Conservation (phyloP, 495 filamentous ascomycete genomes). For the Delitschia confertaspora region DNA sequence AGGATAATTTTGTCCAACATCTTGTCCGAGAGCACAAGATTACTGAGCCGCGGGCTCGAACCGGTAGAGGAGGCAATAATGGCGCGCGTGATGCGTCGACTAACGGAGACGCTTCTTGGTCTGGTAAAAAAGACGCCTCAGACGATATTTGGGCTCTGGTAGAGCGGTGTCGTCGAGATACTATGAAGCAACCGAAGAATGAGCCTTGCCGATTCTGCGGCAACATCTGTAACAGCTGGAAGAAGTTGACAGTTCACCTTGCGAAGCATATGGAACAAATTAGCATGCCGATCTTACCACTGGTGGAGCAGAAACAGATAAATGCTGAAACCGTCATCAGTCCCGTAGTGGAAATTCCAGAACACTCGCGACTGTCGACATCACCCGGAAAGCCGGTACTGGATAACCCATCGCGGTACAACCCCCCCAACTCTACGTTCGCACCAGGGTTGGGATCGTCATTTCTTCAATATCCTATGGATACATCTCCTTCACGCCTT, state of each 20-base stretch:
- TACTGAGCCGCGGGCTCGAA: conserved; percentile 57
- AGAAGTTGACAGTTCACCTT: conserved; percentile 86
- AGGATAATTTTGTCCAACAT: conserved; percentile 94
- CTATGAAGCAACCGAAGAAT: conserved; percentile 53
- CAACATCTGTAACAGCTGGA: conserved; percentile 75
- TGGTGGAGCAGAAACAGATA: conserved; percentile 45
- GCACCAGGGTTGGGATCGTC: conserved; percentile 18
- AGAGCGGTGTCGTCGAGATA: conserved; percentile 68
- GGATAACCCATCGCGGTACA: conserved; percentile 28
- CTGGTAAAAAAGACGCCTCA: conserved; percentile 43
- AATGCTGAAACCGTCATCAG: conserved; percentile 26
- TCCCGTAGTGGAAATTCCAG: conserved; percentile 25
- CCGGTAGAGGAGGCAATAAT: conserved; percentile 10
- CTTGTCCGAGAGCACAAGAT: conserved; percentile 89
- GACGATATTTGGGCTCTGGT: conserved; percentile 65
- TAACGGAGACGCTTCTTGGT: conserved; percentile 2
- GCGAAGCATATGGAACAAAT: conserved; percentile 97
- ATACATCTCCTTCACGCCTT: conserved; percentile 4
- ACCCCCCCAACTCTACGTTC: conserved; percentile 12
- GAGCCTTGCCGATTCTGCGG: conserved; percentile 90
- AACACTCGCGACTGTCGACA: conserved; percentile 16
- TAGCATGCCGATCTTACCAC: conserved; percentile 70
- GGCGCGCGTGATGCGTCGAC: conserved; percentile 36
- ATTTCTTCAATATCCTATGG: conserved; percentile 15
- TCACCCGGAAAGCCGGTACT: conserved; percentile 18